Percentiles rank a stretch among this genome's conserved stretches.
Conservation (phyloP, 164 flowering plant genomes). For the Nelumbo lutea region DNA sequence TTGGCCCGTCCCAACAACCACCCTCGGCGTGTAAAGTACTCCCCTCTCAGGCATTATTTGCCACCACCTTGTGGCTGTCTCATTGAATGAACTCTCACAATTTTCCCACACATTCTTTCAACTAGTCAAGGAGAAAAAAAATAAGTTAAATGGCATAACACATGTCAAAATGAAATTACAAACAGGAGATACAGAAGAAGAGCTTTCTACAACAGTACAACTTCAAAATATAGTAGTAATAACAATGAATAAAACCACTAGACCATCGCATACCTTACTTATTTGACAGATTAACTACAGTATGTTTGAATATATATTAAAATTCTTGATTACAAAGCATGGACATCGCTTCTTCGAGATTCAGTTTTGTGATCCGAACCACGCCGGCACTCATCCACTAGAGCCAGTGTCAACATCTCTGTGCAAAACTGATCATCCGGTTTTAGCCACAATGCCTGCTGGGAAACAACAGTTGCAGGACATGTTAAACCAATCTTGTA, state of each 20-base stretch:
- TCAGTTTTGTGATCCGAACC: constrained; percentile 29
- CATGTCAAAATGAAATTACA: background rate
- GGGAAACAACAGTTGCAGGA: background rate
- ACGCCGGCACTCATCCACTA: constrained; percentile 57
- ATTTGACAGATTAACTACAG: background rate
- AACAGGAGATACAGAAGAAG: background rate
- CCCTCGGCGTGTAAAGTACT: no score
- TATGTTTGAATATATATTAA: background rate
- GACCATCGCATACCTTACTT: background rate
- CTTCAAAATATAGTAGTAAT: background rate
- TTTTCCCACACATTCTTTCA: no score
- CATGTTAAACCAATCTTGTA: constrained; percentile 2
- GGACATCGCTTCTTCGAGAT: constrained; percentile 8
- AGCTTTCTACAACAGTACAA: background rate
- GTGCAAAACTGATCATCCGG: constrained; percentile 91
- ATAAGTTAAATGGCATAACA: no score
- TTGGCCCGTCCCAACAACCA: no score
- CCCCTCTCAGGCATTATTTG: no score
- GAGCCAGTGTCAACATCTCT: constrained; percentile 86
- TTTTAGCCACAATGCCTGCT: constrained; percentile 86
- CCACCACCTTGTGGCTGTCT: no score
- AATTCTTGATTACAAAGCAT: constrained; percentile 2
- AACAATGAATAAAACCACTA: background rate
- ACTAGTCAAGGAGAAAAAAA: no score
- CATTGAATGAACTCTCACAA: no score